phyloP scores from a whole-genome alignment of 2,329 filamentous ascomycete species.

The Colletotrichum plurivorum region DNA sequence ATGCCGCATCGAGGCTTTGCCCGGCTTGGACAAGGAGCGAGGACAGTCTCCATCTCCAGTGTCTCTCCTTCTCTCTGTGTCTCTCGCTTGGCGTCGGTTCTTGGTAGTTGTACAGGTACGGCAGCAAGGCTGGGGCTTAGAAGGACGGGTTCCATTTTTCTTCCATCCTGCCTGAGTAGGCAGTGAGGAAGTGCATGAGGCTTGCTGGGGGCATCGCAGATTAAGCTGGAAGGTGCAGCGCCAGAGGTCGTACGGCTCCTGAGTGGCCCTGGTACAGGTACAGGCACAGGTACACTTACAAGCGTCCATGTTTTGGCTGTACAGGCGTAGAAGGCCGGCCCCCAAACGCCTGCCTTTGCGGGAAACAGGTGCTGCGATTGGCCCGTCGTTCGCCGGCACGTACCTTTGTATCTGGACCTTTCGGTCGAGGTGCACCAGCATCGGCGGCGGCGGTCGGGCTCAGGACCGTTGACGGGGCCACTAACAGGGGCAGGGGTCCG shows the following conservation, averaged over 20 bases:
- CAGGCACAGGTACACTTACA: not conserved
- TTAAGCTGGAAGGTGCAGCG: slow-evolving; percentile 2
- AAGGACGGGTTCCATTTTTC: slow-evolving; percentile 1
- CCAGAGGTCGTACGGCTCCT: not conserved
- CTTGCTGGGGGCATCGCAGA: not conserved
- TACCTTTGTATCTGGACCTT: too few species aligned
- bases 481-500: not conserved
- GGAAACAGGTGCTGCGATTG: slow-evolving; percentile 11
- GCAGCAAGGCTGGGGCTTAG: slow-evolving; percentile 25
- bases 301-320: not conserved
- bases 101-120: slow-evolving; percentile 11
- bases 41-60: not conserved
- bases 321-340: not conserved
- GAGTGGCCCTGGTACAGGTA: slow-evolving; percentile 7
- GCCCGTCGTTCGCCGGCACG: not conserved
- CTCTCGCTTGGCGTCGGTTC: too few species aligned
- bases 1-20: slow-evolving; percentile 1
- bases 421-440: not conserved
- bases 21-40: slow-evolving; percentile 8
- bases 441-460: not conserved
- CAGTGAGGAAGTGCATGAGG: not conserved
- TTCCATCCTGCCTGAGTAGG: not conserved
- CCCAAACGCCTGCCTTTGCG: slow-evolving; percentile 7
- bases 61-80: too few species aligned
- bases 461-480: slow-evolving; percentile 1